Base-by-base conservation (phyloP, 176 grass and related monocot species). In the Aechmea fasciata region DNA sequence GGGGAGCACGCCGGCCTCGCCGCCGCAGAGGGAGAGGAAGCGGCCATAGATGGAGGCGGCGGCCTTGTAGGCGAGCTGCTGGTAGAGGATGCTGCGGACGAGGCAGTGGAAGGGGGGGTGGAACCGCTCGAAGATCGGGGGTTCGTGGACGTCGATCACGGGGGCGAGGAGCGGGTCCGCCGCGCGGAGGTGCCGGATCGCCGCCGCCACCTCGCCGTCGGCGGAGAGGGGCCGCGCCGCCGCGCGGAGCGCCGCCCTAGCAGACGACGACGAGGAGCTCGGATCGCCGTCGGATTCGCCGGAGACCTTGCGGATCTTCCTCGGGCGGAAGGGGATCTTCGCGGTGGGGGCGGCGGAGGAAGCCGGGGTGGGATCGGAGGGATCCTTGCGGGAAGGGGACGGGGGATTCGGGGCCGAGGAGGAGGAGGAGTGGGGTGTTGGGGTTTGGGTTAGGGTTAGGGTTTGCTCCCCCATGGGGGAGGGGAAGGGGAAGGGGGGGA, bases 51-150 rank as follows among this genome's bases (percentile, higher is more conserved):
- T 83, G n/a, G 93, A 87, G 13, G 93, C 79, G 41, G 86, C 93
- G 1, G 93, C 93, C 84, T 96, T 97, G 73, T 90, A 87, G 52
- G 93, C 89, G 41, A 97, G 88, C 77, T 97, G 89, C 80, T 97
- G 93, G 79, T 97, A 92, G 51, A 97, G 84, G 69, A 97, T 87
- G 78, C 89, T 92, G 76, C 89, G 84, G 64, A 80, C 86, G 65
- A 97, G 93, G 73, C 85, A 92, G 51, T 97, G 93, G 76, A 97
- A 97, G 0, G 89, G 89, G 67, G 81, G 85, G 24, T 97, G 86
- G 64, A 87, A 87, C 65, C 88, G 87, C 52, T 92, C 86, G 88
- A 99, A 92, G 51, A 73, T 76, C 2, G 85, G 92, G 7, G 83
- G 86, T 0, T 86, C 88, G 75, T 96, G 88, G 9, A 77, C 65